A percentile compares a stretch with the other conserved stretches of the same genome.
Evolutionary conservation across 2,329 filamentous ascomycete species (phyloP).

Genomic region (Claviceps citrina): DNA sequence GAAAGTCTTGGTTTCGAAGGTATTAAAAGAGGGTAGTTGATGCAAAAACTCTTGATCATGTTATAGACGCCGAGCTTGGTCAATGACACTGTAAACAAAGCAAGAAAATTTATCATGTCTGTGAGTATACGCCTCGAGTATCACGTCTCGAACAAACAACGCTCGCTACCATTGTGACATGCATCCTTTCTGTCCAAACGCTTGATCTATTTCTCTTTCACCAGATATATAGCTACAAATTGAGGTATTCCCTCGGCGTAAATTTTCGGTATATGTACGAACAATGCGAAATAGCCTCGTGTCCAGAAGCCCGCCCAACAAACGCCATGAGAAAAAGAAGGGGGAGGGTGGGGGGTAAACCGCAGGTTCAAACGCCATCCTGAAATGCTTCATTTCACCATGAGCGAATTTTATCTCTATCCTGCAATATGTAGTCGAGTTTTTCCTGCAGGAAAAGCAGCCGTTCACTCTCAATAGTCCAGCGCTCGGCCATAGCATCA

Average conservation of each 20-base stretch:
- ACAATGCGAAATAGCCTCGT: background rate
- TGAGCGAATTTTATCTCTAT: conserved; percentile 14
- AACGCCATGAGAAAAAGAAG: too few relatives aligned
- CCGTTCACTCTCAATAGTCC: conserved; percentile 27
- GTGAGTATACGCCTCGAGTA: background rate
- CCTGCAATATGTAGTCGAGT: conserved; percentile 26
- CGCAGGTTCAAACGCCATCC: background rate
- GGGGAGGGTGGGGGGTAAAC: too few relatives aligned
- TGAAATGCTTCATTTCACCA: conserved; percentile 11
- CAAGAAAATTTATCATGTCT: conserved; percentile 11
- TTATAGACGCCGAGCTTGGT: conserved; percentile 19
- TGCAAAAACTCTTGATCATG: conserved; percentile 14
- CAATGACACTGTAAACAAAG: conserved; percentile 12
- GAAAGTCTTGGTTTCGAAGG: conserved; percentile 8
- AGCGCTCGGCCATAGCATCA: conserved; percentile 30
- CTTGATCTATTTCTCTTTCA: background rate
- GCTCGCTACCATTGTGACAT: background rate
- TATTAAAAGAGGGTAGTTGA: conserved; percentile 11
- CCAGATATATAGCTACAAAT: background rate
- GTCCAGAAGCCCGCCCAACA: too few relatives aligned
- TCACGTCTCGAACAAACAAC: background rate
- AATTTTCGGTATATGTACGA: background rate
- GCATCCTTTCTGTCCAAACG: background rate
- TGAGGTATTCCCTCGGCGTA: background rate
- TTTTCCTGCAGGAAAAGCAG: conserved; percentile 32